These are phyloP conservation scores for Polyplosphaeria fusca DNA, from an alignment of 495 filamentous ascomycete genomes.

Conservation along the genomic window DNA sequence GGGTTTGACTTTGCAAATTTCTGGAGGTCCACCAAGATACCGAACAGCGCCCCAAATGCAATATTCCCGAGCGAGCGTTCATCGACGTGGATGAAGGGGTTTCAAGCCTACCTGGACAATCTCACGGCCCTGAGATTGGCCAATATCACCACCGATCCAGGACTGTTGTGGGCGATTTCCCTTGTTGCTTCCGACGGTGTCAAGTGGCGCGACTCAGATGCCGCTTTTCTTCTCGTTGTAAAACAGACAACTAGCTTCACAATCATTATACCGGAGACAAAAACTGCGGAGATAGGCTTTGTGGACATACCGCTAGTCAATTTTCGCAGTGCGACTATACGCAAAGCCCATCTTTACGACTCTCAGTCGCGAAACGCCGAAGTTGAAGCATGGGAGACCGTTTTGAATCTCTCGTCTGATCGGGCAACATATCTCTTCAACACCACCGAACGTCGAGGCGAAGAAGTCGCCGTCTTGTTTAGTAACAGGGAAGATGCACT, in stretches of 20 bases:
- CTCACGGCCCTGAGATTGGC: conserved; percentile 1
- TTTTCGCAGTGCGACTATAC: background rate
- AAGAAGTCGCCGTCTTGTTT: conserved; percentile 18
- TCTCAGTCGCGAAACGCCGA: conserved; percentile 8
- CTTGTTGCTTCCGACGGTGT: conserved; percentile 13
- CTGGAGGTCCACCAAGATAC: conserved; percentile 20
- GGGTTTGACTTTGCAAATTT: conserved; percentile 8
- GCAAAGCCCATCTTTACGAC: conserved; percentile 7
- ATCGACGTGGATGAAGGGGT: conserved; percentile 15
- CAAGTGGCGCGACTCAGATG: conserved; percentile 3
- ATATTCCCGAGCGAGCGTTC: conserved; percentile 17
- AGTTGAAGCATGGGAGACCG: conserved; percentile 11
- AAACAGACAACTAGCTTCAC: conserved; percentile 5
- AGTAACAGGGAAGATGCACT: background rate
- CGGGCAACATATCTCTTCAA: conserved; percentile 25
- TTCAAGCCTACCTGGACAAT: conserved; percentile 23
- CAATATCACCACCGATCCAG: background rate
- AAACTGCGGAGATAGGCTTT: background rate
- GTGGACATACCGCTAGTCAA: conserved; percentile 22
- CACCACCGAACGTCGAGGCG: conserved; percentile 1
- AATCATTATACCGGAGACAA: conserved; percentile 2
- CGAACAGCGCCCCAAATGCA: conserved; percentile 5
- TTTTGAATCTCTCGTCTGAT: conserved; percentile 1
- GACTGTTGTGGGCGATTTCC: too few relatives aligned
- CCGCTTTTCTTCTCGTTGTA: background rate